Evolutionary conservation across 2,329 filamentous ascomycete species (phyloP).

Genomic region (Metarhizium sp.): DNA sequence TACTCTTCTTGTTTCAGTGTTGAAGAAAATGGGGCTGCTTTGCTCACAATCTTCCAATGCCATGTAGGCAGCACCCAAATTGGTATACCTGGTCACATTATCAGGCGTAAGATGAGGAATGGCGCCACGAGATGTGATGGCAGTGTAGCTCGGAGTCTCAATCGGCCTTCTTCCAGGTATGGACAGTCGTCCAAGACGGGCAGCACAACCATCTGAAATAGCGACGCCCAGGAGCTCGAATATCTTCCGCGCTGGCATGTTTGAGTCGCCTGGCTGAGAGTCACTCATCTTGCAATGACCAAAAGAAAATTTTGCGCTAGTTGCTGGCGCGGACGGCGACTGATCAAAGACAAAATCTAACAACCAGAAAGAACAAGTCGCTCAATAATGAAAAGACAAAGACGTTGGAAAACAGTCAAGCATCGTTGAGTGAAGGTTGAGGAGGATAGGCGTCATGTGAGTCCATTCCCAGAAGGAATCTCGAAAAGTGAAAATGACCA

Average conservation of each 20-base stretch:
- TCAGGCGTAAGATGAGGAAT: conserved; percentile 88
- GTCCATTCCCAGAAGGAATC: not conserved
- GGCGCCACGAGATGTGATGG: conserved; percentile 70
- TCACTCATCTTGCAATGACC: conserved; percentile 21
- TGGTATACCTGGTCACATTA: conserved; percentile 56
- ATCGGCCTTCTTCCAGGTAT: conserved; percentile 55
- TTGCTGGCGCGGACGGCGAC: not conserved
- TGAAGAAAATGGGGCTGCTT: not conserved
- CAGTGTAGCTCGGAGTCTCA: conserved; percentile 75
- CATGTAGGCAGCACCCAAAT: conserved; percentile 64
- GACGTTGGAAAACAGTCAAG: not conserved
- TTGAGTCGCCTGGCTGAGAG: conserved; percentile 10
- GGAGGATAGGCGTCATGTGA: not conserved
- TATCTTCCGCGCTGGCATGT: conserved; percentile 17
- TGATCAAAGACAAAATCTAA: not conserved
- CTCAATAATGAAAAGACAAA: not conserved
- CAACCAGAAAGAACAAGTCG: not conserved
- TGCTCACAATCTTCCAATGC: conserved; percentile 85
- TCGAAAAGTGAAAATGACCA: no score
- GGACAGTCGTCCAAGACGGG: conserved; percentile 59
- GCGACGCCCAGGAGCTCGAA: conserved; percentile 40
- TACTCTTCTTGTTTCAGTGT: no score
- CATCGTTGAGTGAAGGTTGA: not conserved
- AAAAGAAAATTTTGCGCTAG: not conserved
- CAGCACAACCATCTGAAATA: conserved; percentile 30